Evolutionary conservation across 306 rosid genomes (phyloP).

Genomic region (Quercus parvula): DNA sequence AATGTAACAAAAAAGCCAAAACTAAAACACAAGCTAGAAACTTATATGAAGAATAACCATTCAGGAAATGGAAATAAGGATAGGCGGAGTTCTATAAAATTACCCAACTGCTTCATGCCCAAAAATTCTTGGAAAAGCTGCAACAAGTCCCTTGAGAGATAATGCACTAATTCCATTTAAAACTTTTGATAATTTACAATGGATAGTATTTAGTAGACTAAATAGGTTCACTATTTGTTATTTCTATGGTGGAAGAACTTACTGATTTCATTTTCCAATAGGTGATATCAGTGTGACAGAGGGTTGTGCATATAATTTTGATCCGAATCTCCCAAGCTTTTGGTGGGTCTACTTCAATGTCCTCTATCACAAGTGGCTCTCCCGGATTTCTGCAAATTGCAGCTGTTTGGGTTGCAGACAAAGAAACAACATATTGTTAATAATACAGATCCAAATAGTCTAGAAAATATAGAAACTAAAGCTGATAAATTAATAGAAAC

Average conservation of each 20-base stretch:
- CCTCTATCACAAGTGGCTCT: slow-evolving; percentile 50
- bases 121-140: slow-evolving; percentile 26
- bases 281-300: slow-evolving; percentile 54
- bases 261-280: slow-evolving; percentile 43
- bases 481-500: background rate
- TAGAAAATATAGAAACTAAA: background rate
- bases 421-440: background rate
- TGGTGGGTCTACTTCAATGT: slow-evolving; percentile 60
- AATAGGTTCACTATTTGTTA: no score
- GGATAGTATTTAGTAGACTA: no score
- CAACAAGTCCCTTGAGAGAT: slow-evolving; percentile 9
- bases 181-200: background rate
- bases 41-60: no score
- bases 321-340: slow-evolving; percentile 55
- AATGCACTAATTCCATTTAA: background rate
- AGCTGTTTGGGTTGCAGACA: slow-evolving; percentile 36
- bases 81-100: background rate
- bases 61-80: background rate
- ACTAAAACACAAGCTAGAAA: background rate
- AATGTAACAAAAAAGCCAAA: background rate
- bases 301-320: slow-evolving; percentile 54
- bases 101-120: slow-evolving; percentile 83
- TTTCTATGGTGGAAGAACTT: background rate
- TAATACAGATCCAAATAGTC: background rate
- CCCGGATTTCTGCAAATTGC: slow-evolving; percentile 55